Percentiles rank a stretch among this genome's conserved stretches.
These are phyloP conservation scores for Salvia rosmarinus DNA, from an alignment of 257 asterid species.

Conservation along the genomic window DNA sequence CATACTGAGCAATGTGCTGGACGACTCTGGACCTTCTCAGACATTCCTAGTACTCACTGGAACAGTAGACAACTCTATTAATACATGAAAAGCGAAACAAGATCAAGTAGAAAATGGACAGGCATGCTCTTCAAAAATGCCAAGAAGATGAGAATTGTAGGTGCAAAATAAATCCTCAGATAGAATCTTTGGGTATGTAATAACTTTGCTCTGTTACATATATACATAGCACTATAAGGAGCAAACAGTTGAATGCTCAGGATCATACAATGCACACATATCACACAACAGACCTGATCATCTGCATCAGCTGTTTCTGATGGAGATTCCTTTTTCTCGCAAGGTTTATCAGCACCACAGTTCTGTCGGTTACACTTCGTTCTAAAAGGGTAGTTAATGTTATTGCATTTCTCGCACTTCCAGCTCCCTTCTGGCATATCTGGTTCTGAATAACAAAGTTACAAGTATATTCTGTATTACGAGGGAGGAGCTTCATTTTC, in stretches of 20 bases:
- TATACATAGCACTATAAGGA: constrained; percentile 36
- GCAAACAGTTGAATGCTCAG: constrained; percentile 29
- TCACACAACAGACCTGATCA: constrained; percentile 78
- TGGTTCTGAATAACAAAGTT: constrained; percentile 46
- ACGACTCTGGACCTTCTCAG: constrained; percentile 93
- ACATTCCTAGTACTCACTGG: constrained; percentile 98
- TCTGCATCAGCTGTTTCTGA: constrained; percentile 61
- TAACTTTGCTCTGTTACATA: constrained; percentile 40
- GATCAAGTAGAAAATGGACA: constrained; percentile 33
- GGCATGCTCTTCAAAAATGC: constrained; percentile 37
- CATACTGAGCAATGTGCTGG: constrained; percentile 83
- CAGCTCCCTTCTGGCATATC: constrained; percentile 97
- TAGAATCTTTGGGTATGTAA: constrained; percentile 31
- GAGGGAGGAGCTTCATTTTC: constrained; percentile 1
- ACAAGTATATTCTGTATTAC: constrained; percentile 25
- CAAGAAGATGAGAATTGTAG: constrained; percentile 5
- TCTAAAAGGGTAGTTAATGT: constrained; percentile 87
- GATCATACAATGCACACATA: constrained; percentile 39
- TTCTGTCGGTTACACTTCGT: constrained; percentile 94
- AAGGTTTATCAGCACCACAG: constrained; percentile 93
- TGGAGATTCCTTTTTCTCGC: constrained; percentile 58
- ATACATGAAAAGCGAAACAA: constrained; percentile 44
- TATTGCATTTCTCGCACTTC: constrained; percentile 94
- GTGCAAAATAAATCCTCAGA: constrained; percentile 27
- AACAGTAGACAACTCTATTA: constrained; percentile 86